Base-by-base conservation (phyloP, 306 rosid genomes). In the Lathyrus tuberosus region DNA sequence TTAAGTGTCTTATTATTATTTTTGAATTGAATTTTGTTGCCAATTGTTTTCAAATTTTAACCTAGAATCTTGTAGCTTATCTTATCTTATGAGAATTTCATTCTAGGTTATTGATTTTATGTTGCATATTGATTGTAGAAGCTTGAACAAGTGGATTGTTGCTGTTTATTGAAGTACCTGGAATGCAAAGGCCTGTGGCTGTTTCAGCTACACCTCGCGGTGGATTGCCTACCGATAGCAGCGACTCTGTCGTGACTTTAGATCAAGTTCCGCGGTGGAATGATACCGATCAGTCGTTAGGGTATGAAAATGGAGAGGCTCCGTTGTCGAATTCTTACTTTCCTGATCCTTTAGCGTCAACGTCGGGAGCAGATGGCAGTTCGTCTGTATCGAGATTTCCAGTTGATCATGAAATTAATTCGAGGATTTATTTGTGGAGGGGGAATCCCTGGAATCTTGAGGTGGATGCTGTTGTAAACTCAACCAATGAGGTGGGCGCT, bases 361-460 rank as follows among this genome's bases (percentile, higher is more conserved):
- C 61, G 59, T 65, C 85, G 0, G 92, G 84, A 62, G 66, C 49
- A 7, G 89, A 80, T 49, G 75, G 83, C 0, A 78, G 89, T 30
- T 52, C 65, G 73, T 81, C 80, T 10, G 88, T 81, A 48, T 87
- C 99, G 0, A 89, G 92, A 49, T 95, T 95, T 84, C 99, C 96
- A 0, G 87, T 91, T 65, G 89, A 89, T 62, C 92, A 84, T 46
- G 99, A 95, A 56, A 80, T 87, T 67, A 91, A 91, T 78, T 95
- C 87, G 1, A 95, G 76, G 94, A 89, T 91, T 79, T 95, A 89
- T 78, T 82, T 95, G 63, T 95, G 99, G 99, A 86, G 97, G 77
- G 99, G 99, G 67, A 81, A 87, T 74, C 97, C 99, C 4, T 95
- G 99, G 99, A 95, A 89, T 76, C 94, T 95, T 37, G 99, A 91